phyloP scores from a whole-genome alignment of 2,329 filamentous ascomycete species.

The Penicillium sp. region DNA sequence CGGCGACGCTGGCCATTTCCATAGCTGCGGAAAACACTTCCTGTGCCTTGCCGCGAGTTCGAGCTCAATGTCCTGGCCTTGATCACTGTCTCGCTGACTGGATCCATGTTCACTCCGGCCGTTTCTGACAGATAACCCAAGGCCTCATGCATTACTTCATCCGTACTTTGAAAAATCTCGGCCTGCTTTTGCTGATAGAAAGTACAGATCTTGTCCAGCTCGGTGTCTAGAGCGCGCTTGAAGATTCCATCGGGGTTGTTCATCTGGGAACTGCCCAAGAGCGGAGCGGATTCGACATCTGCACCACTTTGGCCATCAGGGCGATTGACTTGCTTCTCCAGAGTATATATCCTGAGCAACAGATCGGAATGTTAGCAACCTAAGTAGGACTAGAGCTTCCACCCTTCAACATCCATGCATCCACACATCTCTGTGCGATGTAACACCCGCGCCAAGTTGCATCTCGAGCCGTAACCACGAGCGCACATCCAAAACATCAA shows the following conservation, averaged over 20 bases:
- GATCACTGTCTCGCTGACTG: conserved; percentile 46
- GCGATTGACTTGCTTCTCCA: conserved; percentile 82
- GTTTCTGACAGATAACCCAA: conserved; percentile 66
- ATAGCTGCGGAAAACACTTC: conserved; percentile 59
- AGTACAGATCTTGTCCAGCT: conserved; percentile 89
- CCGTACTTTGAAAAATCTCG: conserved; percentile 81
- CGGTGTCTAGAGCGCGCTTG: conserved; percentile 76
- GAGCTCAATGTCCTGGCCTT: conserved; percentile 48
- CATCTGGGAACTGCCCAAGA: conserved; percentile 64
- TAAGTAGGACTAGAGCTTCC: conserved; percentile 10
- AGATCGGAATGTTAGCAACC: conserved; percentile 15
- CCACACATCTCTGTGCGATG: conserved; percentile 26
- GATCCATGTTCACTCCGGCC: conserved; percentile 49
- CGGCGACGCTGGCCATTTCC: conserved; percentile 52
- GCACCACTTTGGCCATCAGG: conserved; percentile 53
- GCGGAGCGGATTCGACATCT: conserved; percentile 82
- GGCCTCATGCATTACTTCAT: conserved; percentile 75
- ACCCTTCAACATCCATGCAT: conserved; percentile 15
- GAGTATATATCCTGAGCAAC: conserved; percentile 78
- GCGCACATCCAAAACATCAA: conserved; percentile 2
- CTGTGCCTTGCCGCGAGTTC: conserved; percentile 47
- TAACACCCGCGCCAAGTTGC: conserved; percentile 22
- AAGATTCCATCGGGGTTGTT: conserved; percentile 81
- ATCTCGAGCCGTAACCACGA: conserved; percentile 7
- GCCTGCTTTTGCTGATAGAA: conserved; percentile 90